phyloP scores from a whole-genome alignment of 306 rosid species.

The Cicer bijugum region DNA sequence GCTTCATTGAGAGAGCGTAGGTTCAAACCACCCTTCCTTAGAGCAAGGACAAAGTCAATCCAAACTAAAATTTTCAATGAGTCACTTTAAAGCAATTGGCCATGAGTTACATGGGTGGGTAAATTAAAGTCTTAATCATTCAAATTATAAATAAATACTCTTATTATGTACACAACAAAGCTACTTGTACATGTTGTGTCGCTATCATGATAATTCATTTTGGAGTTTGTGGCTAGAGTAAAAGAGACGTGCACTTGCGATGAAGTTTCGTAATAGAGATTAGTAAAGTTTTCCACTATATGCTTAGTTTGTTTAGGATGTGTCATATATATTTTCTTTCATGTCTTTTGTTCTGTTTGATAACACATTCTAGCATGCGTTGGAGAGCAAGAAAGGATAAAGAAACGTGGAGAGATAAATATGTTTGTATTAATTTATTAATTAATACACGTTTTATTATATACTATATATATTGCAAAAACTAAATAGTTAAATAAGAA shows the following conservation, averaged over 20 bases:
- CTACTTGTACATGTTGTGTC: not conserved
- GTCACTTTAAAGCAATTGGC: not conserved
- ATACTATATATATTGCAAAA: too few species aligned
- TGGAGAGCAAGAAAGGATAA: too few species aligned
- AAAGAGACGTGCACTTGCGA: not conserved
- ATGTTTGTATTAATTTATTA: too few species aligned
- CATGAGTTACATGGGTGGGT: not conserved
- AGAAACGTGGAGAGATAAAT: too few species aligned
- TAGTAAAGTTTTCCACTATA: too few species aligned
- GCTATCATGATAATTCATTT: not conserved
- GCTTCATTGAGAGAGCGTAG: not conserved
- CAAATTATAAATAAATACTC: not conserved
- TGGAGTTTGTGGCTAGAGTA: not conserved
- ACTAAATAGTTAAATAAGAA: too few species aligned
- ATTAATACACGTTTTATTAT: too few species aligned
- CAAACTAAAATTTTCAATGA: not conserved
- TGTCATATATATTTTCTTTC: too few species aligned
- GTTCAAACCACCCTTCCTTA: conserved; percentile 1
- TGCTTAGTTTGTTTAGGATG: too few species aligned
- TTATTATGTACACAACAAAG: not conserved
- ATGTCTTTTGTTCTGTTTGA: too few species aligned
- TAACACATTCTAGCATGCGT: too few species aligned
- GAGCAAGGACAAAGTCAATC: not conserved
- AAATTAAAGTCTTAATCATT: not conserved
- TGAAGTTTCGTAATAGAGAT: conserved; percentile 3